phyloP scores from a whole-genome alignment of 2,329 filamentous ascomycete genomes.

The Mycocentrospora acerina region DNA sequence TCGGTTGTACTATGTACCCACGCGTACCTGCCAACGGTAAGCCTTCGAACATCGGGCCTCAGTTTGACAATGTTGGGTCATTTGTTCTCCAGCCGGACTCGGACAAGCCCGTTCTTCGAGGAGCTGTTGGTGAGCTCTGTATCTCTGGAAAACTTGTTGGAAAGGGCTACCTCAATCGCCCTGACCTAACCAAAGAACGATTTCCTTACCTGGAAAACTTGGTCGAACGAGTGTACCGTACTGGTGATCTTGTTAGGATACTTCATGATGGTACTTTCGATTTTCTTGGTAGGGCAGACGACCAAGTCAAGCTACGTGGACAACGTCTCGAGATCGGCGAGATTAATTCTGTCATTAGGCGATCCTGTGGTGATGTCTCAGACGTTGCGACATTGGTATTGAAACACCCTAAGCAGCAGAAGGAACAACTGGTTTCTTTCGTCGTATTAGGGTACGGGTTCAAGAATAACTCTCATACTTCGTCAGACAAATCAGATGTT shows the following conservation, averaged over 20 bases:
- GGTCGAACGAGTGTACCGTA: slow-evolving; percentile 68
- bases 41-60: slow-evolving; percentile 82
- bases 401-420: slow-evolving; percentile 70
- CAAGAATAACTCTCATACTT: slow-evolving; percentile 19
- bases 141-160: slow-evolving; percentile 85
- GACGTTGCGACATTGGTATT: slow-evolving; percentile 78
- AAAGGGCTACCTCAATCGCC: slow-evolving; percentile 81
- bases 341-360: slow-evolving; percentile 80
- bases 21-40: slow-evolving; percentile 75
- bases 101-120: slow-evolving; percentile 70
- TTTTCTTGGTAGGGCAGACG: slow-evolving; percentile 84
- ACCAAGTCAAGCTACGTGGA: slow-evolving; percentile 88
- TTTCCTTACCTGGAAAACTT: slow-evolving; percentile 66
- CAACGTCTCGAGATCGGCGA: slow-evolving; percentile 88
- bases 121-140: slow-evolving; percentile 84
- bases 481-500: slow-evolving; percentile 19
- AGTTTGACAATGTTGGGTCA: slow-evolving; percentile 85
- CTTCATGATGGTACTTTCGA: slow-evolving; percentile 80
- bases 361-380: slow-evolving; percentile 57
- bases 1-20: slow-evolving; percentile 88
- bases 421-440: slow-evolving; percentile 82
- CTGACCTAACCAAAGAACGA: slow-evolving; percentile 72
- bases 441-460: slow-evolving; percentile 39
- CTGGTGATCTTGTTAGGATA: slow-evolving; percentile 83
- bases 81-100: slow-evolving; percentile 74